A percentile compares a stretch with the other conserved stretches of the same genome.
These are phyloP conservation scores for Gnaphalium uliginosum DNA, from an alignment of 129 eudicot species.

Conservation along the genomic window DNA sequence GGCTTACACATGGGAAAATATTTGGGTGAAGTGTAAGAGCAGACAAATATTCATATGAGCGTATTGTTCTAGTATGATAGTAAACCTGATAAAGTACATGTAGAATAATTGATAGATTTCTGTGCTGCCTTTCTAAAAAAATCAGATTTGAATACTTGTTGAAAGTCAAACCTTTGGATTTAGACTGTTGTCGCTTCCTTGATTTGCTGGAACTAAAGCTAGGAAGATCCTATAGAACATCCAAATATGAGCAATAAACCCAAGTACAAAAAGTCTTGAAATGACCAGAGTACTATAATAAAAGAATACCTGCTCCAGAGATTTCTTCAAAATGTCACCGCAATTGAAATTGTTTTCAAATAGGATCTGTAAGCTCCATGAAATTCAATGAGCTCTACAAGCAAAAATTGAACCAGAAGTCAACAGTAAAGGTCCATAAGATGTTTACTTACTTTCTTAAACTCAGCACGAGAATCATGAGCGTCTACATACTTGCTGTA, in stretches of 20 bases:
- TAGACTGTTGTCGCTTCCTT: conserved; percentile 41
- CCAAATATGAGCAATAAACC: conserved; percentile 15
- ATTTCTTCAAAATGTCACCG: conserved; percentile 36
- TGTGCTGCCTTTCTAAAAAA: no score
- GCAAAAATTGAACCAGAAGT: conserved; percentile 19
- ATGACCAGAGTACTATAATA: not conserved
- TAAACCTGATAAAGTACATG: not conserved
- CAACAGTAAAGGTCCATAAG: conserved; percentile 11
- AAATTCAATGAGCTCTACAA: conserved; percentile 12
- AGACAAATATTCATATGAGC: not conserved
- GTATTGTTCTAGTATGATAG: not conserved
- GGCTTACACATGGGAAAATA: not conserved
- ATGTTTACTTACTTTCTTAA: conserved; percentile 50
- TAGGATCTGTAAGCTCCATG: conserved; percentile 33
- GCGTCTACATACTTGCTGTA: conserved; percentile 53
- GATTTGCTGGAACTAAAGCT: conserved; percentile 38
- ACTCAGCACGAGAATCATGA: conserved; percentile 35
- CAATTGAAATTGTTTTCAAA: conserved; percentile 39
- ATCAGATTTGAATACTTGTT: not conserved
- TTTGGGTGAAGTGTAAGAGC: not conserved
- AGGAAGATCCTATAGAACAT: conserved; percentile 45
- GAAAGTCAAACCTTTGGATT: conserved; percentile 48
- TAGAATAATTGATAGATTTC: not conserved
- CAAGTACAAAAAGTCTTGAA: conserved; percentile 12
- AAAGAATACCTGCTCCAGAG: conserved; percentile 51